A percentile compares a stretch with the other conserved stretches of the same genome.
Conservation (phyloP, 331 rosid genomes). For the Pyracantha coccinea region DNA sequence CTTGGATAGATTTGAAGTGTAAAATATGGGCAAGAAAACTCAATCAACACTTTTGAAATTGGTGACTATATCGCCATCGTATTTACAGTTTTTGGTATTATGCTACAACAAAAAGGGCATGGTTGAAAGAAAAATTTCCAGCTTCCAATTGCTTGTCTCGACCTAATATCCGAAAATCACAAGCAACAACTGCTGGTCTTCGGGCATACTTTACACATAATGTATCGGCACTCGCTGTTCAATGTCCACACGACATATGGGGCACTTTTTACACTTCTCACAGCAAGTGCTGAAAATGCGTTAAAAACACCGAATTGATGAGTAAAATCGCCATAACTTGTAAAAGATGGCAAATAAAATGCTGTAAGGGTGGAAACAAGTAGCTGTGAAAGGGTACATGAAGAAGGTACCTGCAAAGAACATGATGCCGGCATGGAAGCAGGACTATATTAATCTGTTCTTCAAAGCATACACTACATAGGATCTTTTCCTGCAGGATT, state of each 20-base stretch:
- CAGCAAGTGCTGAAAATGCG: constrained; percentile 62
- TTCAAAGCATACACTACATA: constrained; percentile 83
- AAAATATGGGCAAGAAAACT: not conserved
- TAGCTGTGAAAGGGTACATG: not conserved
- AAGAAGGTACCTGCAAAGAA: constrained; percentile 58
- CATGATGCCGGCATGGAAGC: constrained; percentile 88
- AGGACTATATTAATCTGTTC: constrained; percentile 69
- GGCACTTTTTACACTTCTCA: constrained; percentile 74
- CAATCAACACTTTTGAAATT: not conserved
- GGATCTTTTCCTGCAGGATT: constrained; percentile 68
- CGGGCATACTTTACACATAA: constrained; percentile 42
- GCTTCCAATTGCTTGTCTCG: constrained; percentile 33
- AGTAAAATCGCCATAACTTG: not conserved
- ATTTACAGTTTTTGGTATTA: not conserved
- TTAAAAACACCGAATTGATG: not conserved
- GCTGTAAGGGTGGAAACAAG: not conserved
- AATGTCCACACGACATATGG: constrained; percentile 64
- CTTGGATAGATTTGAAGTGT: too few relatives aligned
- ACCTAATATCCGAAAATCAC: constrained; percentile 49
- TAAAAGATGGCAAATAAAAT: not conserved
- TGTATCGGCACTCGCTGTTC: constrained; percentile 53
- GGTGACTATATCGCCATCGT: not conserved
- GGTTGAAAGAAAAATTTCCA: constrained; percentile 10
- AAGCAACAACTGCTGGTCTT: constrained; percentile 30
- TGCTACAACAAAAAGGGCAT: not conserved